Evolutionary conservation across 768 basidiomycete genomes (phyloP).

Genomic region (Serendipita vermifera): DNA sequence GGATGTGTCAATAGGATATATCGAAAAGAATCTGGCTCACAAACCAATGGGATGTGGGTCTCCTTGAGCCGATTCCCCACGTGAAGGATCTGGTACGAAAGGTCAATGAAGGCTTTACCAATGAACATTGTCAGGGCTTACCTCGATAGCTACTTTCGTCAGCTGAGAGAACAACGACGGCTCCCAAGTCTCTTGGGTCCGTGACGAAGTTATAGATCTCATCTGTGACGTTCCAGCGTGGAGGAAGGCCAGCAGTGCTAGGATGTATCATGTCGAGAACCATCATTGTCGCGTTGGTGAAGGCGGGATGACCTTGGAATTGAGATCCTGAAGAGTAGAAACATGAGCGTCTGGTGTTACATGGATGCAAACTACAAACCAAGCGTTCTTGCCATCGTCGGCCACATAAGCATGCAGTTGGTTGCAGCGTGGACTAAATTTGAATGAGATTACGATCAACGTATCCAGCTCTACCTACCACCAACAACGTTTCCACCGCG

Average conservation of each 20-base stretch:
- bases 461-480: too few relatives aligned
- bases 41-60: slow-evolving; percentile 65
- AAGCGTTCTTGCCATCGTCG: slow-evolving; percentile 12
- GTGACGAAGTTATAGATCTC: slow-evolving; percentile 52
- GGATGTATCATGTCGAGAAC: slow-evolving; percentile 22
- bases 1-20: too few relatives aligned
- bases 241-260: slow-evolving; percentile 18
- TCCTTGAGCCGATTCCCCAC: slow-evolving; percentile 49
- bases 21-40: too few relatives aligned
- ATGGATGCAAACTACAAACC: neutral
- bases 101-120: too few relatives aligned
- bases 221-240: slow-evolving; percentile 22
- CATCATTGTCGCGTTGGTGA: slow-evolving; percentile 40
- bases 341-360: too few relatives aligned
- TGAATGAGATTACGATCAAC: too few relatives aligned
- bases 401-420: slow-evolving; percentile 44
- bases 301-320: slow-evolving; percentile 56
- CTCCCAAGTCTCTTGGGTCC: slow-evolving; percentile 53
- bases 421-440: slow-evolving; percentile 59
- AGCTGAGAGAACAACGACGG: slow-evolving; percentile 47
- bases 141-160: slow-evolving; percentile 53
- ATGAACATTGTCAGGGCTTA: slow-evolving; percentile 18
- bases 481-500: slow-evolving; percentile 58
- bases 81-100: too few relatives aligned
- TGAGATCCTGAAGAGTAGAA: slow-evolving; percentile 46